phyloP scores from a whole-genome alignment of 208 protist species.

The Leishmania aethiopica region DNA sequence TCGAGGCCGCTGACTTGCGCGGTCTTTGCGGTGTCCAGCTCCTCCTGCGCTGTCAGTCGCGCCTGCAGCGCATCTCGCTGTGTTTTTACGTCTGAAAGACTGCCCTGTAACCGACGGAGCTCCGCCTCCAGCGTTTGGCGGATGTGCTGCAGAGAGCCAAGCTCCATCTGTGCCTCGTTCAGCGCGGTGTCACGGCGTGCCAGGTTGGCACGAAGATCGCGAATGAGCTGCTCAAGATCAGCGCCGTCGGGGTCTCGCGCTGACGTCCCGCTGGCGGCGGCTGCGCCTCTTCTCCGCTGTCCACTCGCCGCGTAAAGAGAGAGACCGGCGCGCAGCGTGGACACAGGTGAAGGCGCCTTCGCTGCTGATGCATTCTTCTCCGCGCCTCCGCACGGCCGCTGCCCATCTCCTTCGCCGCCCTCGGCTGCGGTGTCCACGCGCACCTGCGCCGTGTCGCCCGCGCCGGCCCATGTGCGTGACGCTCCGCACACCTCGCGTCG shows the following conservation, averaged over 20 bases:
- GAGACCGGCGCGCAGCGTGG: background rate
- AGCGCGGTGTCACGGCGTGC: conserved; percentile 72
- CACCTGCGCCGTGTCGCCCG: background rate
- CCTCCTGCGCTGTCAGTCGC: conserved; percentile 10
- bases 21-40: conserved; percentile 5
- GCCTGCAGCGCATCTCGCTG: conserved; percentile 36
- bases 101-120: conserved; percentile 19
- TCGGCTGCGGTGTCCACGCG: background rate
- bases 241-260: conserved; percentile 11
- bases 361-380: background rate
- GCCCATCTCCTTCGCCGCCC: background rate
- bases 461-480: background rate
- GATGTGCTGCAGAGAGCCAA: conserved; percentile 26
- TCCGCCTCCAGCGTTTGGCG: conserved; percentile 30
- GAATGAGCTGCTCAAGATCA: conserved; percentile 42
- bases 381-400: background rate
- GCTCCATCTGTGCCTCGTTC: conserved; percentile 54
- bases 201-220: conserved; percentile 79
- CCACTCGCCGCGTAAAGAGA: conserved; percentile 8
- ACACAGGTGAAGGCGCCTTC: background rate
- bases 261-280: background rate
- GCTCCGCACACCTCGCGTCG: background rate
- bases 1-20: background rate
- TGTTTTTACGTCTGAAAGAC: conserved; percentile 32
- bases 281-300: background rate